Base-by-base conservation (phyloP, 176 grass and related monocot species). In the Musa acuminata region DNA sequence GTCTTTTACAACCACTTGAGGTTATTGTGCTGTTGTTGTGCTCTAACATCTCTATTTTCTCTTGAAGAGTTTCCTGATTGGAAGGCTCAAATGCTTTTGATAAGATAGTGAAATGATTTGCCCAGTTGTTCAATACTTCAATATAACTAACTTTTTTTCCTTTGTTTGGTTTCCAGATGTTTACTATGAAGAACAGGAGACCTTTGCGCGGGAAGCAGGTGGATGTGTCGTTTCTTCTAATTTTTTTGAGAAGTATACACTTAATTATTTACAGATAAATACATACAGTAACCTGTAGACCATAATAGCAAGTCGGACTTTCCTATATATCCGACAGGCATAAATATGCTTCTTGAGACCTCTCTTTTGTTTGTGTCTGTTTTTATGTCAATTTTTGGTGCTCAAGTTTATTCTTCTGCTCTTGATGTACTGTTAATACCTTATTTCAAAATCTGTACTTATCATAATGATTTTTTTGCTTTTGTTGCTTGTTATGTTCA, bases 151-250 rank as follows among this genome's bases (percentile, higher is more conserved):
- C 49, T 58, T 59, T 74, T 84, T 64, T 72, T 51, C 78, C 68
- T 64, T 62, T 62, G 17, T 87, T 82, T 76, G 52, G 7, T n/a
- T 8, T 81, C 57, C 83, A 98, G 90, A 98, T 93, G 95, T 91
- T 78, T 98, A 93, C 80, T 83, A 92, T 77, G 95, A 98, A 84
- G 90, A 93, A 49, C 86, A 60, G 63, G 90, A 89, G 78, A 98
- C 84, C 53, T 98, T 98, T 85, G 80, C 82, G 64, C 83, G 88
- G 0, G 95, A 98, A 62, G 90, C 95, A 84, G 90, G 95, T 93
- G 71, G 85, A 88, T 93, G 64, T 75, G 67, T 43, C 62, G 16
- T 72, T 58, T 64, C 70, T 74, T 74, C 72, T 76, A 78, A 43
- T 0, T 8, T 58, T 78, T 53, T 25, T 78, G 19, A 7, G 59